Percentiles rank a stretch among this genome's conserved stretches.
Conservation (phyloP, 192 early-diverging fungal genomes). For the Pilaira anomala region DNA sequence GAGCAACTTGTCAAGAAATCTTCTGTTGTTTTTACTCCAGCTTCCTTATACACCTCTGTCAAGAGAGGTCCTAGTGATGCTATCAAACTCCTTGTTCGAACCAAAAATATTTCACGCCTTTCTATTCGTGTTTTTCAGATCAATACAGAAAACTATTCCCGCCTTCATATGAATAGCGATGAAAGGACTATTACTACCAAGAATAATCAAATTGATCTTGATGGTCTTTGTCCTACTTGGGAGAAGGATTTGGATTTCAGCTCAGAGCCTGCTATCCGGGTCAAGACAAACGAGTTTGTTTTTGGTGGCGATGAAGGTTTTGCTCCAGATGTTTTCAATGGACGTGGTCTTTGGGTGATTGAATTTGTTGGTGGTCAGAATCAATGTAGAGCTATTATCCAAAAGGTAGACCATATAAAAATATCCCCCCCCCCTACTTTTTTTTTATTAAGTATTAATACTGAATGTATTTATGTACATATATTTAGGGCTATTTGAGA, state of each 20-base stretch:
- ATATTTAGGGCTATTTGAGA: conserved; percentile 39
- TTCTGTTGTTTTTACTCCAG: conserved; percentile 2
- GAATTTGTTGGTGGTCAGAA: conserved; percentile 44
- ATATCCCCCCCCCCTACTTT: too few relatives aligned
- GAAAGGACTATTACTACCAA: background rate
- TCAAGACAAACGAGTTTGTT: conserved; percentile 25
- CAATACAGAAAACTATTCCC: conserved; percentile 42
- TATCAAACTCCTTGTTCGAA: conserved; percentile 28
- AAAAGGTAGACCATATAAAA: conserved; percentile 46
- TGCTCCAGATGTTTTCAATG: conserved; percentile 34
- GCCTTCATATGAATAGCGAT: conserved; percentile 14
- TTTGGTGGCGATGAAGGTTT: conserved; percentile 30
- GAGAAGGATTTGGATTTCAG: conserved; percentile 25
- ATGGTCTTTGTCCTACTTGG: conserved; percentile 48
- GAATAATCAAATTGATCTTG: conserved; percentile 26
- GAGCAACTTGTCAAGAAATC: conserved; percentile 6
- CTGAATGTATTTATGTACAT: conserved; percentile 23
- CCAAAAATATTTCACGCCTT: conserved; percentile 42
- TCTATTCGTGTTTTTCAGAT: conserved; percentile 43
- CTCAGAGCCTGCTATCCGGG: conserved; percentile 10
- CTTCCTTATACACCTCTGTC: background rate
- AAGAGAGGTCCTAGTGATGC: conserved; percentile 29
- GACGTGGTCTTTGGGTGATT: conserved; percentile 47
- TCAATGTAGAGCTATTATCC: conserved; percentile 39
- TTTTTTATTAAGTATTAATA: background rate